Evolutionary conservation across 208 protist genomes (phyloP), one percentile per base, ranked within the genome.

Genomic region (Leishmania aethiopica): DNA sequence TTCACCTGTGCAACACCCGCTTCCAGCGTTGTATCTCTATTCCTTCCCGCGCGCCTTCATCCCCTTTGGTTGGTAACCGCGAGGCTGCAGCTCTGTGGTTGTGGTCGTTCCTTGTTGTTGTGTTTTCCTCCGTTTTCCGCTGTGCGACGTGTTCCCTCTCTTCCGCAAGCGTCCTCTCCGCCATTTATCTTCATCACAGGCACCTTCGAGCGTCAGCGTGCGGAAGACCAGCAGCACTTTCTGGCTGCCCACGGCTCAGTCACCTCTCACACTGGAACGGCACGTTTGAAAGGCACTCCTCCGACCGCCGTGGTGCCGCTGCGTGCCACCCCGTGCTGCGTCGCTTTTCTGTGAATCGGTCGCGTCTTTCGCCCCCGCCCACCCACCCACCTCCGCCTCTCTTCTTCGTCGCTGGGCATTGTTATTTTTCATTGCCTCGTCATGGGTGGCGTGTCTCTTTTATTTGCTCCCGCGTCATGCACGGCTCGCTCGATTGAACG

Each of bases 141-240:
- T 71, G 40, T n/a, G 40, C 25, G 32, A 2, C 66, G 7, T 28
- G 10, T 1, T 22, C 3, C 37, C 15, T 32, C 19, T 3, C 37
- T 72, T 8, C 22, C 19, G 13, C 8, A 3, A 25, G 40, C 40
- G 0, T n/a, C 1, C 11, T 7, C 67, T 13, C 22, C 67, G 11
- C 37, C 98, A 13, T 17, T 19, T 6, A 15, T 66, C n/a, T 66
- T 2, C n/a, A 37, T 66, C n/a, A 11, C 60, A 37, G 60, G 60
- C 2, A 37, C n/a, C n/a, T 0, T 37, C 5, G 11, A 5, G 25
- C 11, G n/a, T 66, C 1, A 3, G n/a, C 0, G 13, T 11, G 40
- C n/a, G 11, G n/a, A 19, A 66, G 15, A 32, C n/a, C 25, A 66
- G n/a, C n/a, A 11, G 60, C 60, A 66, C 28, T 66, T 37, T 32